Conservation (phyloP, 352 stramenopile genomes). For the Phytopythium delawarense region DNA sequence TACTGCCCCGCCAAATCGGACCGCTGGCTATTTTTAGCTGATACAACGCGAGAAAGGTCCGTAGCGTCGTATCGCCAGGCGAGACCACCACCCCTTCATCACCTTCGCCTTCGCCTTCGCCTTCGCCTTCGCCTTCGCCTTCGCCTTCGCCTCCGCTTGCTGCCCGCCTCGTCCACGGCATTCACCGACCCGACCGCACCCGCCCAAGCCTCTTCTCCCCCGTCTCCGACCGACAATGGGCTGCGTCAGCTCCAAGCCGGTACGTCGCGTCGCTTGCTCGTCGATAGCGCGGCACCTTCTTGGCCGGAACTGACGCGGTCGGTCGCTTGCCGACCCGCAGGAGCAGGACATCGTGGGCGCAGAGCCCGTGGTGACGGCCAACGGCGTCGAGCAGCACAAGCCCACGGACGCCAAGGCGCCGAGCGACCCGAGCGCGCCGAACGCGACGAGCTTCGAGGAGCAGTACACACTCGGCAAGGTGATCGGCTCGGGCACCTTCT, state of each 20-base stretch:
- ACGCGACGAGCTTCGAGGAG: conserved; percentile 77
- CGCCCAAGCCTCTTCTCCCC: conserved; percentile 16
- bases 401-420: conserved; percentile 7
- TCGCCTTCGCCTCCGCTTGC: not conserved
- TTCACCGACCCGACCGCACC: conserved; percentile 2
- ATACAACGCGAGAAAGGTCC: not conserved
- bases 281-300: too few species aligned
- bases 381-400: conserved; percentile 16
- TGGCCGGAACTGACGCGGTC: not conserved
- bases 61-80: not conserved
- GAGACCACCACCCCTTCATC: not conserved
- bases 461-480: conserved; percentile 84
- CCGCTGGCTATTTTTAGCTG: conserved; percentile 6
- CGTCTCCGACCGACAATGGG: conserved; percentile 40
- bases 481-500: conserved; percentile 89
- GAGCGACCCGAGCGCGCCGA: conserved; percentile 17
- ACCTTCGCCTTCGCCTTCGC: not conserved
- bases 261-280: conserved; percentile 4
- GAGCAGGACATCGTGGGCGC: conserved; percentile 43
- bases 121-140: too few species aligned
- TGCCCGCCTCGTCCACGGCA: not conserved
- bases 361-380: conserved; percentile 25
- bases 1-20: not conserved
- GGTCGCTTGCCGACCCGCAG: conserved; percentile 6
- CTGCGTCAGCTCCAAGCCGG: conserved; percentile 72